Evolutionary conservation across 345 rosid species (phyloP), one percentile per base, ranked within the genome.

Genomic region (Eucalyptus dawsonii): DNA sequence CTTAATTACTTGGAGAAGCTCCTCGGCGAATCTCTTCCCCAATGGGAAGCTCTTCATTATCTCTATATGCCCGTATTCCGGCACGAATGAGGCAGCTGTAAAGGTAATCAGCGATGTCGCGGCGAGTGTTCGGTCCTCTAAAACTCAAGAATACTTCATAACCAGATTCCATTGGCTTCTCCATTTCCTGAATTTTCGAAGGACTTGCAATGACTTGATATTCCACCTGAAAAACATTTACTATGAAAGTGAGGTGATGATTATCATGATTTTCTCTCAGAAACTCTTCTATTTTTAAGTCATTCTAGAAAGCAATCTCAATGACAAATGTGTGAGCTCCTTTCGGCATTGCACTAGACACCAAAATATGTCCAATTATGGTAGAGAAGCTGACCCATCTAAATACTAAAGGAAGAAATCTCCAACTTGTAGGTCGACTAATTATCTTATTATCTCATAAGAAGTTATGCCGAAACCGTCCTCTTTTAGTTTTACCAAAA

Each of bases 61-160:
- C 80, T 34, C 24, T 69, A 34, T 5, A 69, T 2, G 4, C 80
- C 0, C 24, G 1, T 34, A 69, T 69, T 34, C 14, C 80, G 0
- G 3, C 80, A 16, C 0, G 0, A 15, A 1, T 8, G 6, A n/a
- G 80, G 80, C 4, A 4, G 2, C 1, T 2, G 42, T 67, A 67
- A 67, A 67, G 76, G 80, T 4, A 4, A 67, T 67, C 80, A 1
- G 24, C 0, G 0, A 67, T 67, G 6, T 67, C 80, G 0, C 3
- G 10, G 47, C 80, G 42, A 31, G 80, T 67, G 0, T 67, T 42
- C 0, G 24, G 1, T 67, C 80, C 42, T 16, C 80, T 67, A 9
- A 67, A 67, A 2, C 80, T 67, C 42, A 67, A 67, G 21, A 67
- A 65, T 3, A 67, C 80, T 8, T 67, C 80, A 67, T 67, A 67